Evolutionary conservation across 179 eudicot genomes (phyloP), one percentile per base, ranked within the genome.

Genomic region (Monotropa hypopitys): DNA sequence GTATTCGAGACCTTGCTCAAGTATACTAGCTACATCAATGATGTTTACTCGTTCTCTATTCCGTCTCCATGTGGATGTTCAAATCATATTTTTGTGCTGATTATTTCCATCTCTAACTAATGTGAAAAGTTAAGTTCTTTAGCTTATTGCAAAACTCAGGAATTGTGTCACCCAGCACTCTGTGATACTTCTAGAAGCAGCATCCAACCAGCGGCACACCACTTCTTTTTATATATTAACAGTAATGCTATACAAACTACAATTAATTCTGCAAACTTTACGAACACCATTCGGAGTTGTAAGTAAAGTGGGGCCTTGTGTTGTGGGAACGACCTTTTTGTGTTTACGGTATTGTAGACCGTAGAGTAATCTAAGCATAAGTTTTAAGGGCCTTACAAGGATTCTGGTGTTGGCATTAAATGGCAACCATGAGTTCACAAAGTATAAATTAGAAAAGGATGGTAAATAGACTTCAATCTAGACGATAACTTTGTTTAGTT

Each of bases 1-100:
- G 99, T 96, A 76, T 61, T 32, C 56, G 15, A 28, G 21, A 4
- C 13, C 16, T 35, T 65, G 5, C 42, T 16, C 7, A 63, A 32
- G 9, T 56, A 56, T 56, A 56, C 20, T n/a, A n/a, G 62, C 45
- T 35, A 3, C 69, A 65, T 32, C 5, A 2, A 15, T 15, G 15
- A 4, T 49, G 16, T 71, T 71, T 13, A 2, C 2, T 30, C 7
- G 62, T 33, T 51, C 62, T 20, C 23, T 18, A 71, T 49, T 53
- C 33, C 56, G 20, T 33, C 50, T 56, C 23, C 42, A 5, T 28
- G 11, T 21, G 76, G 38, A 32, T 35, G n/a, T 72, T 26, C 50
- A 42, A 69, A 61, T 12, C 38, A 28, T 61, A 59, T 12, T 61
- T 28, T 30, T 30, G 35, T 28, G 26, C 16, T 21, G 33, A 42